A percentile compares a stretch with the other conserved stretches of the same genome.
Conservation (phyloP, 192 early-diverging fungal species). For the Gaertneriomyces semiglobifer region DNA sequence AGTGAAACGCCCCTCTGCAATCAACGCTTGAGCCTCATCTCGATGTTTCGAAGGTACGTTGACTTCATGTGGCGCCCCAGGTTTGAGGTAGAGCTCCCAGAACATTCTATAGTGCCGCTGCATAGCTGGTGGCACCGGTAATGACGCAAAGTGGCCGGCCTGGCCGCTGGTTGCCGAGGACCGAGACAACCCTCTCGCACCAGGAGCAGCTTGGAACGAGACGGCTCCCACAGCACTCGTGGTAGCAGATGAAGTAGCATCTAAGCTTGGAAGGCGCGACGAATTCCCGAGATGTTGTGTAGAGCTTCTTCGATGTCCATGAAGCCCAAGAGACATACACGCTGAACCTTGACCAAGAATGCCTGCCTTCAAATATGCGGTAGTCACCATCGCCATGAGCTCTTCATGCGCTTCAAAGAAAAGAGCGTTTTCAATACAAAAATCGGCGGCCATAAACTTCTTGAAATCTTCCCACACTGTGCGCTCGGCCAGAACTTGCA, state of each 20-base stretch:
- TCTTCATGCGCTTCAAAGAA: conserved; percentile 32
- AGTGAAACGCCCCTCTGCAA: conserved; percentile 4
- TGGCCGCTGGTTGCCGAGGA: background rate
- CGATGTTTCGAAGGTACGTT: conserved; percentile 15
- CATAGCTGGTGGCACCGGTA: conserved; percentile 17
- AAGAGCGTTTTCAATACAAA: conserved; percentile 28
- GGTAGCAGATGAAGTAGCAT: background rate
- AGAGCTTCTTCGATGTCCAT: background rate
- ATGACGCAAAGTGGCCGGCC: conserved; percentile 2
- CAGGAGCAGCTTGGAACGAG: too few species aligned
- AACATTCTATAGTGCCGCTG: conserved; percentile 17
- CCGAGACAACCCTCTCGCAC: background rate
- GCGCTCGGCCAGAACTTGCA: conserved; percentile 17
- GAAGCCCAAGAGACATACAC: background rate
- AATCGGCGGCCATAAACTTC: conserved; percentile 21
- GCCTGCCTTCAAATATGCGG: conserved; percentile 7
- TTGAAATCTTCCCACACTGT: conserved; percentile 26
- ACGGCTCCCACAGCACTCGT: background rate
- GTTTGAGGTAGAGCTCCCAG: conserved; percentile 16
- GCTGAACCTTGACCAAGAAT: conserved; percentile 7
- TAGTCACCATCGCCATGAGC: conserved; percentile 19
- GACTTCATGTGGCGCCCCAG: conserved; percentile 27
- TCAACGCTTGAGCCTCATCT: background rate
- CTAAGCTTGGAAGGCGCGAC: background rate
- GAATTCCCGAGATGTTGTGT: too few species aligned